Conservation (phyloP, 257 asterid genomes). For the Solanum phureja region DNA sequence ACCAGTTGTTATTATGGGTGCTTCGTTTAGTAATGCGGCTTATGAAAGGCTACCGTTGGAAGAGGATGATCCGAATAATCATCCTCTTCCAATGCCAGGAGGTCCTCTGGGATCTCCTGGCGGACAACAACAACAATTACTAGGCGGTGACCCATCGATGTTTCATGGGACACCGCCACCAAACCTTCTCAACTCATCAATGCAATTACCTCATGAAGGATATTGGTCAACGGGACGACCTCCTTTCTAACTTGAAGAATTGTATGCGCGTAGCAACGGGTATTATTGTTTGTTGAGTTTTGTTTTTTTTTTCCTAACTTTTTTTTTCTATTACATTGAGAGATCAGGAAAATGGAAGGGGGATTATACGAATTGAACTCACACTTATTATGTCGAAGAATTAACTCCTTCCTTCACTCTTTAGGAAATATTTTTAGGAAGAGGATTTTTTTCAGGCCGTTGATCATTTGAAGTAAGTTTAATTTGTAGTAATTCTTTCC, state of each 20-base stretch:
- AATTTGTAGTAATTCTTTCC: not conserved
- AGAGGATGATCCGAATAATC: not conserved
- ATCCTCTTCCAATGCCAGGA: not conserved
- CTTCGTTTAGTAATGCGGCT: not conserved
- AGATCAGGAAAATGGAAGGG: not conserved
- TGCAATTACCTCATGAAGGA: conserved; percentile 53
- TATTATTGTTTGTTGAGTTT: not conserved
- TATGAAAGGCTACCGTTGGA: not conserved
- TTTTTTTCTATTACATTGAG: not conserved
- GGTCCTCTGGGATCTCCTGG: conserved; percentile 26
- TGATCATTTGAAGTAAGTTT: not conserved
- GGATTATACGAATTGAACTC: not conserved
- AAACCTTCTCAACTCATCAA: conserved; percentile 35
- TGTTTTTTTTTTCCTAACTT: not conserved
- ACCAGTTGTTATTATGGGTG: not conserved
- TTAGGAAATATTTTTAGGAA: not conserved
- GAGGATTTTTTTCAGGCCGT: not conserved
- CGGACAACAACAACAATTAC: conserved; percentile 9
- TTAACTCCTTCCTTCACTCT: not conserved
- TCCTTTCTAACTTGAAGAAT: conserved; percentile 24
- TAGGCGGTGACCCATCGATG: conserved; percentile 36
- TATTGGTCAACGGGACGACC: conserved; percentile 61
- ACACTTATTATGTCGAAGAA: not conserved
- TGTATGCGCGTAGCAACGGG: not conserved
- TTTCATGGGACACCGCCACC: conserved; percentile 61